Percentiles rank a stretch among this genome's conserved stretches.
Conservation (phyloP, 768 basidiomycete species). For the Kwoniella bestiolae region DNA sequence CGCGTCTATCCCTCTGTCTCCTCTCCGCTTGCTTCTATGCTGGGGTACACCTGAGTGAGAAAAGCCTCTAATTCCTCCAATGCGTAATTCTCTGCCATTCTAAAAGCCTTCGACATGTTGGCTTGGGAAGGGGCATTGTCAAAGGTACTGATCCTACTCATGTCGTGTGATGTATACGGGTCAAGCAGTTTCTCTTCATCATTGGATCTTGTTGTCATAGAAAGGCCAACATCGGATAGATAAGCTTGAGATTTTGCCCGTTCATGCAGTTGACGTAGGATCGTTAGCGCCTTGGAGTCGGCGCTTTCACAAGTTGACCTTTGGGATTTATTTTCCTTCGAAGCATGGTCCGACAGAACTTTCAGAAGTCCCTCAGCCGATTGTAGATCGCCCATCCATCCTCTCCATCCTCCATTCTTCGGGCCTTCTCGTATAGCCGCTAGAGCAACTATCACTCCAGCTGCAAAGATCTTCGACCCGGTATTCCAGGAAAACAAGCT, state of each 20-base stretch:
- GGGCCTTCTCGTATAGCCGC: constrained; percentile 4
- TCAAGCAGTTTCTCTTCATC: constrained; percentile 2
- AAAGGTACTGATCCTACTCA: background rate
- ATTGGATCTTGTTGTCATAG: background rate
- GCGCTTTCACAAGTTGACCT: background rate
- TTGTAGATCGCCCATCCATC: constrained; percentile 11
- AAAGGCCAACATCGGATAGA: background rate
- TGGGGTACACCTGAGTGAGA: constrained; percentile 15
- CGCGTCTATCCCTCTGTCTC: no score
- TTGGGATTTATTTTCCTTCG: background rate
- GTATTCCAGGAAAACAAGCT: constrained; percentile 16
- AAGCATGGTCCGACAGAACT: constrained; percentile 3
- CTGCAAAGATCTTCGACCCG: constrained; percentile 16
- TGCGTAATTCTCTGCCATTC: constrained; percentile 2
- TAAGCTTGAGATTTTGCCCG: background rate
- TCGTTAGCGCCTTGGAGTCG: constrained; percentile 10
- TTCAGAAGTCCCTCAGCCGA: constrained; percentile 7
- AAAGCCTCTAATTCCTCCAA: constrained; percentile 18
- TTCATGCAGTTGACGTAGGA: constrained; percentile 1
- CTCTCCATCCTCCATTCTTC: background rate
- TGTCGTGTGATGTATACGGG: constrained; percentile 13
- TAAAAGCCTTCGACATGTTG: background rate
- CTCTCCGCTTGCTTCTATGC: background rate
- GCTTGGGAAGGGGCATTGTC: background rate
- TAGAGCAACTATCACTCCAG: constrained; percentile 10